These are phyloP conservation scores for Rhododendron vialii DNA, from an alignment of 148 eudicot species.

Conservation along the genomic window DNA sequence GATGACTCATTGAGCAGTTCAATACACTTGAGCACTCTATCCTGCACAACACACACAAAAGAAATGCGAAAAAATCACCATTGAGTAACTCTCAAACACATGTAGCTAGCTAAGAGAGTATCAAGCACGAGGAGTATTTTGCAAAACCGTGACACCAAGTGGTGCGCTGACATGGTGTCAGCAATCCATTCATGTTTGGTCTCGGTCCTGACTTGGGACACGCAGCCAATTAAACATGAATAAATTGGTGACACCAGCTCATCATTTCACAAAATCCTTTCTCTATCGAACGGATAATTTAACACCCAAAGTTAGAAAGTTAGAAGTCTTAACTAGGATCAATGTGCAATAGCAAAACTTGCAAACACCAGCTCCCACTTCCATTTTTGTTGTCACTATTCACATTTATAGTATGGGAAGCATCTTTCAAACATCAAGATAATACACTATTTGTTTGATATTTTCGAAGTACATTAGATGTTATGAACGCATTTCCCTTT, in stretches of 20 bases:
- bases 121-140: neutral
- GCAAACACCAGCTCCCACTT: neutral
- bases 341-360: neutral
- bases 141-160: neutral
- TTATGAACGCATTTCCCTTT: neutral
- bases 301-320: neutral
- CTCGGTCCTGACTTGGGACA: neutral
- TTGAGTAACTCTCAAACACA: neutral
- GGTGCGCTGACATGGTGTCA: neutral
- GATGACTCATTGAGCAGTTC: conserved; percentile 46
- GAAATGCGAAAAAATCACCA: neutral
- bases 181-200: neutral
- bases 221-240: neutral
- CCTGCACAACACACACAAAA: conserved; percentile 41
- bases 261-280: neutral
- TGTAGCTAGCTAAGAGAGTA: neutral
- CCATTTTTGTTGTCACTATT: neutral
- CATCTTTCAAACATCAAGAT: neutral
- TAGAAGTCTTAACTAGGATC: neutral
- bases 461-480: neutral
- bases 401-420: neutral
- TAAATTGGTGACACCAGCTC: neutral
- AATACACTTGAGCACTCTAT: conserved; percentile 55
- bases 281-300: neutral
- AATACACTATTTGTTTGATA: neutral